These are phyloP conservation scores for Ettlia oleoabundans DNA, from an alignment of 139 green algal genomes.

Conservation along the genomic window DNA sequence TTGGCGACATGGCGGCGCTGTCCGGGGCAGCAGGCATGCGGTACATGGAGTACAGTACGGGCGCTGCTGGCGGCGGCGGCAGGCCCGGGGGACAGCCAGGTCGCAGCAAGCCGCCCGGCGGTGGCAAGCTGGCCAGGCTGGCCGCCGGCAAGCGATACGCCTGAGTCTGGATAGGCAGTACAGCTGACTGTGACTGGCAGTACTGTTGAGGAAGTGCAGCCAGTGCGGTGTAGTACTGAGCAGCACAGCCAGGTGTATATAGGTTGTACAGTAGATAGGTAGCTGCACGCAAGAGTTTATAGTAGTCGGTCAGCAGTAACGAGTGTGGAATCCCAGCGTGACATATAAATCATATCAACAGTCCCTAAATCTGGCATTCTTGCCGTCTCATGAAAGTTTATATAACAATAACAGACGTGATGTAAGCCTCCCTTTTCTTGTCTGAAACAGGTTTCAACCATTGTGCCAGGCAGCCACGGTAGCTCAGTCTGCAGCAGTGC, in stretches of 20 bases:
- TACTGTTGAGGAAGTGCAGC: background rate
- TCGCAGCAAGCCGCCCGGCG: background rate
- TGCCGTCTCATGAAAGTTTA: too few species aligned
- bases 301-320: too few species aligned
- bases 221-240: background rate
- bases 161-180: background rate
- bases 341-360: too few species aligned
- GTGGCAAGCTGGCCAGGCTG: constrained; percentile 32
- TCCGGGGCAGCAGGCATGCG: constrained; percentile 75
- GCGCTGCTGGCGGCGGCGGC: background rate
- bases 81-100: background rate
- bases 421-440: too few species aligned
- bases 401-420: too few species aligned
- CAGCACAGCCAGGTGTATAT: too few species aligned
- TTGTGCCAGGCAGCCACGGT: background rate
- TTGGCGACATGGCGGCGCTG: constrained; percentile 75
- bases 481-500: too few species aligned
- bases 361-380: too few species aligned
- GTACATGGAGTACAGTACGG: constrained; percentile 75
- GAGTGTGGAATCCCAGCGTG: too few species aligned
- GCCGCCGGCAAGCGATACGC: background rate
- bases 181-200: background rate
- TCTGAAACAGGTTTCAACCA: too few species aligned
- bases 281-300: too few species aligned
- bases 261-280: too few species aligned